phyloP scores from a whole-genome alignment of 1,284 basidiomycete genomes.

The Schizophyllum amplum region DNA sequence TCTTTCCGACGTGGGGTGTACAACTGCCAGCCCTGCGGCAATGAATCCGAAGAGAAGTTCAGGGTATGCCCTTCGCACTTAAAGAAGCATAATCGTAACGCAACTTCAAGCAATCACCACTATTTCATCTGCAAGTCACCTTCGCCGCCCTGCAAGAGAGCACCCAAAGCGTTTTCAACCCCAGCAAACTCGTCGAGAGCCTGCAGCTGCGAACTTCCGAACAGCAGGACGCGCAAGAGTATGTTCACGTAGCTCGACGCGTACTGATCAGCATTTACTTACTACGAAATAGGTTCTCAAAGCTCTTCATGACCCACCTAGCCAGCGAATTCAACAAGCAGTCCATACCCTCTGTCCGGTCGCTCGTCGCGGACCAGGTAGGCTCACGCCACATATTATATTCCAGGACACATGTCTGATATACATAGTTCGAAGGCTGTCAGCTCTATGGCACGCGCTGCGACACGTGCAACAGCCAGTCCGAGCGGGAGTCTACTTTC shows the following conservation, averaged over 20 bases:
- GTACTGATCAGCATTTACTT: not conserved
- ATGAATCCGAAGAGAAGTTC: constrained; percentile 41
- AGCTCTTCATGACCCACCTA: constrained; percentile 85
- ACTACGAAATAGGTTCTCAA: constrained; percentile 77
- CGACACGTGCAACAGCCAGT: constrained; percentile 55
- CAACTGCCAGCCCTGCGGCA: constrained; percentile 37
- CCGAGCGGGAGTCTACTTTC: constrained; percentile 63
- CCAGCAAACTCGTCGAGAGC: constrained; percentile 74
- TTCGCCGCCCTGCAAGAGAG: constrained; percentile 80
- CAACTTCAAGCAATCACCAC: constrained; percentile 50
- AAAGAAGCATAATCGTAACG: not conserved
- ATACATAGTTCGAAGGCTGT: constrained; percentile 72
- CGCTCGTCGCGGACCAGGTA: constrained; percentile 67
- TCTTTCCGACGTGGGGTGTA: constrained; percentile 62
- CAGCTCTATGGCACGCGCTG: constrained; percentile 77
- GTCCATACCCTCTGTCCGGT: constrained; percentile 46
- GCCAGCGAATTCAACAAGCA: constrained; percentile 81
- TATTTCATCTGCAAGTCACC: constrained; percentile 67
- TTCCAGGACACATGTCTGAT: constrained; percentile 1
- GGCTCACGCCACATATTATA: not conserved
- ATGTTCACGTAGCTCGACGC: too few relatives aligned
- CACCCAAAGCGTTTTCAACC: constrained; percentile 67
- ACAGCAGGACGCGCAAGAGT: constrained; percentile 96
- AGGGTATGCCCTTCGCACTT: constrained; percentile 31
- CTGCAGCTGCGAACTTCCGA: constrained; percentile 71